Conservation (phyloP, 2,329 filamentous ascomycete genomes). For the Calonectria hawksworthii region DNA sequence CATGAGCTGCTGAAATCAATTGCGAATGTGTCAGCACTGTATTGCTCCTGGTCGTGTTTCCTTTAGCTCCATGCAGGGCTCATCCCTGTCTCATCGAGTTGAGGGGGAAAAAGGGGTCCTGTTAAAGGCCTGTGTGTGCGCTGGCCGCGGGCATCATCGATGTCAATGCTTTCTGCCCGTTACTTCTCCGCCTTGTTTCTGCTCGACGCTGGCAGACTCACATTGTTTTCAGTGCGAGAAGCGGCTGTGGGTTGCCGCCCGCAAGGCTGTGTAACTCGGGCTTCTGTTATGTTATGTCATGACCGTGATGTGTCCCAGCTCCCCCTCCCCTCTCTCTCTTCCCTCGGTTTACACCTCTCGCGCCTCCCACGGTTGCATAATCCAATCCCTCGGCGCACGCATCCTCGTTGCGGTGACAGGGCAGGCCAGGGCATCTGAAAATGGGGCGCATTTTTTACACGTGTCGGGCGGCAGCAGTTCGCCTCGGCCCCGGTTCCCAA, state of each 20-base stretch:
- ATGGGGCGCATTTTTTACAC: slow-evolving; percentile 6
- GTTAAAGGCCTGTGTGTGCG: neutral
- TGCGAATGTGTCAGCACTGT: slow-evolving; percentile 14
- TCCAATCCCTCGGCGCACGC: neutral
- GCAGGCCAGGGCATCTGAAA: neutral
- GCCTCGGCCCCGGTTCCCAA: slow-evolving; percentile 9
- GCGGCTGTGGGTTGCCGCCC: neutral
- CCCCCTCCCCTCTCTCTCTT: neutral
- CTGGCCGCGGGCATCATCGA: neutral
- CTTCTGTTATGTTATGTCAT: neutral
- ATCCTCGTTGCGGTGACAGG: slow-evolving; percentile 5
- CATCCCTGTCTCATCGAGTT: neutral
- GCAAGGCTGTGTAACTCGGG: neutral
- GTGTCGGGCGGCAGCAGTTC: slow-evolving; percentile 25
- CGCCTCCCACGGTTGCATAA: neutral
- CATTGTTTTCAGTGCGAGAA: neutral
- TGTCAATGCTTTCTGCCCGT: neutral
- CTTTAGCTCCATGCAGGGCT: neutral
- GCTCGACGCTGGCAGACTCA: neutral
- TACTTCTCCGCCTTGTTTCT: neutral
- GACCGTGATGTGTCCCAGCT: neutral
- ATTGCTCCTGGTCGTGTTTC: slow-evolving; percentile 7
- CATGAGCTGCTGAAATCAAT: slow-evolving; percentile 15
- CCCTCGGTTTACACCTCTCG: neutral
- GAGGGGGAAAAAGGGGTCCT: neutral